Conservation (phyloP, 352 stramenopile genomes). For the Phytopythium vexans region DNA sequence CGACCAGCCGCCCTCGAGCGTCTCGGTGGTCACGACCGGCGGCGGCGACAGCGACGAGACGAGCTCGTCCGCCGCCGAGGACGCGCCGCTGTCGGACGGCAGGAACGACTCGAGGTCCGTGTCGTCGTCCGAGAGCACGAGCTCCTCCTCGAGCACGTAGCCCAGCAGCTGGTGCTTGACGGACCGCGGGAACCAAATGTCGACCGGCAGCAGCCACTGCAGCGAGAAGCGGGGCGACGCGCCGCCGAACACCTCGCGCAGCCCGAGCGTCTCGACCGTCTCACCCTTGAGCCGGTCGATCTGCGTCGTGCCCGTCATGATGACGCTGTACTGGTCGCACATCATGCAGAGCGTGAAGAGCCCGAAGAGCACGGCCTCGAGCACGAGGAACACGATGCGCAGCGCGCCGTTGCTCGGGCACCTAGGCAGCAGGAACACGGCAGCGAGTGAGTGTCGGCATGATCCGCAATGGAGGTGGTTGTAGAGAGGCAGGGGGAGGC, state of each 20-base stretch:
- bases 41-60: conserved; percentile 18
- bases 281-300: conserved; percentile 97
- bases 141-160: conserved; percentile 79
- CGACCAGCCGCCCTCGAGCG: conserved; percentile 78
- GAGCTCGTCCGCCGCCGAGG: conserved; percentile 12
- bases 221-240: conserved; percentile 49
- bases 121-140: conserved; percentile 66
- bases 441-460: neutral
- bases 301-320: conserved; percentile 94
- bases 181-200: conserved; percentile 86
- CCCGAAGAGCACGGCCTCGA: conserved; percentile 94
- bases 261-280: conserved; percentile 57
- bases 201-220: conserved; percentile 81
- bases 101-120: conserved; percentile 77
- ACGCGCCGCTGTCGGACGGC: conserved; percentile 32
- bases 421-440: conserved; percentile 21
- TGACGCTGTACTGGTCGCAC: conserved; percentile 97
- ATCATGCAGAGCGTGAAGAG: conserved; percentile 99
- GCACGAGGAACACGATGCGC: conserved; percentile 80
- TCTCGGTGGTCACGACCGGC: conserved; percentile 57
- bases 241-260: conserved; percentile 84
- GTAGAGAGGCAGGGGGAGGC: too few species aligned
- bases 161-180: conserved; percentile 81
- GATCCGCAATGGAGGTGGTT: neutral
- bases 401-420: conserved; percentile 74